Evolutionary conservation across 345 rosid species (phyloP).

Genomic region (Camelina sativa): DNA sequence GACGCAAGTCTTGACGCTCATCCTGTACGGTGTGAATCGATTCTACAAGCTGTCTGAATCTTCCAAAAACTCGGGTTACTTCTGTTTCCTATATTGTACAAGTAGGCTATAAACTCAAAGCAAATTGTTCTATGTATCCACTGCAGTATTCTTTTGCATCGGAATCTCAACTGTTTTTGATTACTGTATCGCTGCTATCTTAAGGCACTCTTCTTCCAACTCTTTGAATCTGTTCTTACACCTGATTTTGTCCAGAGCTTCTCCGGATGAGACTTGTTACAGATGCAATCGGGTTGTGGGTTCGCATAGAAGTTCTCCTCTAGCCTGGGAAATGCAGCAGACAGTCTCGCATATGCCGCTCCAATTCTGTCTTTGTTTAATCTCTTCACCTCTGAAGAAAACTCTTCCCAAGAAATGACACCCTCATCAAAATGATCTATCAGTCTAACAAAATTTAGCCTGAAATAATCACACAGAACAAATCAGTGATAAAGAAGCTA

Average conservation of each 20-base stretch:
- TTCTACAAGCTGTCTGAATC: conserved; percentile 34
- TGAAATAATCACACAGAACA: conserved; percentile 45
- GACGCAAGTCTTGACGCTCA: conserved; percentile 11
- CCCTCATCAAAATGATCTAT: conserved; percentile 78
- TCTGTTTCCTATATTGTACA: conserved; percentile 36
- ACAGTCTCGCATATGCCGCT: conserved; percentile 66
- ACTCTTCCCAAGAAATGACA: conserved; percentile 67
- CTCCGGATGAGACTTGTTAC: conserved; percentile 52
- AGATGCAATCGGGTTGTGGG: conserved; percentile 88
- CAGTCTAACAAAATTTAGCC: conserved; percentile 68
- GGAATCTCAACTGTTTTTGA: not conserved
- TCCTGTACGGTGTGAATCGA: conserved; percentile 25
- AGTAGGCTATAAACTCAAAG: conserved; percentile 20
- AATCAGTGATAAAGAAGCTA: conserved; percentile 24
- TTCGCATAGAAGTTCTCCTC: conserved; percentile 95
- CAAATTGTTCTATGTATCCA: conserved; percentile 5
- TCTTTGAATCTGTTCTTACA: conserved; percentile 34
- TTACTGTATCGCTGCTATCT: conserved; percentile 26
- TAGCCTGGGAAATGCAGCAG: conserved; percentile 68
- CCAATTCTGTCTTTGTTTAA: conserved; percentile 73
- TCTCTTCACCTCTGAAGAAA: conserved; percentile 67
- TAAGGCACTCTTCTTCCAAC: conserved; percentile 31
- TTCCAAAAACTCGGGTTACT: conserved; percentile 15
- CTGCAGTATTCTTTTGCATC: conserved; percentile 19
- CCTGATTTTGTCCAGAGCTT: conserved; percentile 27